Evolutionary conservation across 2,329 filamentous ascomycete genomes (phyloP).

Genomic region (Pseudogymnoascus sp.): DNA sequence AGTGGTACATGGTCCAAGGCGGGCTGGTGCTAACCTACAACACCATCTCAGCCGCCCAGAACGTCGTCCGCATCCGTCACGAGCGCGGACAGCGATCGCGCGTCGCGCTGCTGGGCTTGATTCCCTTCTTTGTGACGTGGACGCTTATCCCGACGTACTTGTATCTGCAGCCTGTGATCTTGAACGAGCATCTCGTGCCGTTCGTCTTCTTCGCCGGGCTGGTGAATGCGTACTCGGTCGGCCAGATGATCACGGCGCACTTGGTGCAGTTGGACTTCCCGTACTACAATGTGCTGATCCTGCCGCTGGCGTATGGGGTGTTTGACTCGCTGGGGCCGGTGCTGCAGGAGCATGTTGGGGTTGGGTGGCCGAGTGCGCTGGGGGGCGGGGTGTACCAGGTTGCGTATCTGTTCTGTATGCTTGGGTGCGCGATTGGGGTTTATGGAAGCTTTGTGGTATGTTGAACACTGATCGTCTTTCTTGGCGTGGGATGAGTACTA

Average conservation of each 20-base stretch:
- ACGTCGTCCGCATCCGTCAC: slow-evolving; percentile 76
- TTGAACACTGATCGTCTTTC: no score
- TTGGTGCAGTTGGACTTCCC: slow-evolving; percentile 83
- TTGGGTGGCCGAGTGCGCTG: slow-evolving; percentile 70
- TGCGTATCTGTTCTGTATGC: slow-evolving; percentile 80
- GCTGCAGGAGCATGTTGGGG: slow-evolving; percentile 46
- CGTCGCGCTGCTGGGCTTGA: slow-evolving; percentile 71
- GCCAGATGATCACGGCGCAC: slow-evolving; percentile 92
- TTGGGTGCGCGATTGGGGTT: slow-evolving; percentile 79
- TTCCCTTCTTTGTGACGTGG: slow-evolving; percentile 78
- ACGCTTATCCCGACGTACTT: slow-evolving; percentile 69
- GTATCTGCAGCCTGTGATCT: slow-evolving; percentile 74
- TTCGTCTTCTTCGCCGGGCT: slow-evolving; percentile 85
- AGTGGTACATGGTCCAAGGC: slow-evolving; percentile 90
- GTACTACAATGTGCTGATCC: slow-evolving; percentile 76
- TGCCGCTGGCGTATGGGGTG: slow-evolving; percentile 72
- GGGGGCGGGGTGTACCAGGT: slow-evolving; percentile 79
- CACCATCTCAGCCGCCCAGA: slow-evolving; percentile 51
- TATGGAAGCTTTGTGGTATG: slow-evolving; percentile 95
- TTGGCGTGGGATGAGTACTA: not conserved
- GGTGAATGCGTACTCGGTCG: slow-evolving; percentile 90
- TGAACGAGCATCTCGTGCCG: slow-evolving; percentile 76
- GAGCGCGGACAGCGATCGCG: slow-evolving; percentile 64
- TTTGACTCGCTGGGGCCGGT: slow-evolving; percentile 71
- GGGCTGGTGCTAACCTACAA: slow-evolving; percentile 75